Evolutionary conservation across 1,284 basidiomycete genomes (phyloP).

Genomic region (Veloboletus limbatus): DNA sequence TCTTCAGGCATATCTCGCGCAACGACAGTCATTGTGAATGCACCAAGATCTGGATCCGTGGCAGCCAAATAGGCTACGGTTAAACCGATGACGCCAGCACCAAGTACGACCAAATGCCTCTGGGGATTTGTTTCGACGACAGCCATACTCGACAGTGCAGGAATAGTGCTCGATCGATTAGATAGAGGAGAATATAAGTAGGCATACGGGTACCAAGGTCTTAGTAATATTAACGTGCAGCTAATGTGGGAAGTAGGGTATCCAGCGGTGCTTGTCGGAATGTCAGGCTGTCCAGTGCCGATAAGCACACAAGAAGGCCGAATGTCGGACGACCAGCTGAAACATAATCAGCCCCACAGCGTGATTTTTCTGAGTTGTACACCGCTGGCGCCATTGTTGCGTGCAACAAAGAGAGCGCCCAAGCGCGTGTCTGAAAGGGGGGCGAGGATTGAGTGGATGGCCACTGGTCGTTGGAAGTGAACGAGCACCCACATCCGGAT

Average conservation of each 20-base stretch:
- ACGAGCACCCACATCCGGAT: conserved; percentile 35
- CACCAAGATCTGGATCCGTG: conserved; percentile 19
- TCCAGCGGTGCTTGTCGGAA: too few relatives aligned
- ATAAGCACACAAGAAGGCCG: background rate
- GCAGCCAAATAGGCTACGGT: conserved; percentile 42
- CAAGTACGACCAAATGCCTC: conserved; percentile 43
- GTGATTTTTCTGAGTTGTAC: conserved; percentile 46
- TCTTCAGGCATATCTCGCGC: conserved; percentile 69
- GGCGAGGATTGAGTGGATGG: background rate
- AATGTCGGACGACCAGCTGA: too few relatives aligned
- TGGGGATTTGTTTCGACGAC: conserved; percentile 4
- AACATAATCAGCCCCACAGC: conserved; percentile 40
- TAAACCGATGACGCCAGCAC: conserved; percentile 51
- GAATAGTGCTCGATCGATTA: conserved; percentile 1
- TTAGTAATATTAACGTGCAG: background rate
- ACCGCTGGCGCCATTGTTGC: conserved; percentile 27
- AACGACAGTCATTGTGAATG: conserved; percentile 53
- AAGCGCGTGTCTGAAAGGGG: conserved; percentile 39
- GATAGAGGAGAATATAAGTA: conserved; percentile 7
- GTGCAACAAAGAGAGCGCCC: conserved; percentile 47
- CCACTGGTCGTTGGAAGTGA: background rate
- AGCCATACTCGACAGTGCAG: conserved; percentile 14
- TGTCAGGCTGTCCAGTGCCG: background rate
- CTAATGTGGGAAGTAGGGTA: background rate
- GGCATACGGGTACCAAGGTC: too few relatives aligned